A percentile compares a stretch with the other conserved stretches of the same genome.
These are phyloP conservation scores for Micractinium sp. DNA, from an alignment of 139 green algal genomes.

Conservation along the genomic window DNA sequence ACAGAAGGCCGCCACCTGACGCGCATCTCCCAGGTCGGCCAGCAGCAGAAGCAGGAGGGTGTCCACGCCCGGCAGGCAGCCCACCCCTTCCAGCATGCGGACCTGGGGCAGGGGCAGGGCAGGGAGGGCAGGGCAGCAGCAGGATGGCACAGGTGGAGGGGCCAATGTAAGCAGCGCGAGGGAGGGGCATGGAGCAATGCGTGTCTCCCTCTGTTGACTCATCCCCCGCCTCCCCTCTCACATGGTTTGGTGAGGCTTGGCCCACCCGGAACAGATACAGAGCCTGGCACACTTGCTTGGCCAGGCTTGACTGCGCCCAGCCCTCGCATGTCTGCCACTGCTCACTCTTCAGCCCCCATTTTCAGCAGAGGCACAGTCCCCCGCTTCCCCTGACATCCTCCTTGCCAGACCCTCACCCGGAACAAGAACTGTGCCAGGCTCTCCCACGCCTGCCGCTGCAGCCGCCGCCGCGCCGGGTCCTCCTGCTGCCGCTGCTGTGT, in stretches of 20 bases:
- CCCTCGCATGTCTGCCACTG: no score
- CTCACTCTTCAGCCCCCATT: no score
- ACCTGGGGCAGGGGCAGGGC: slow-evolving; percentile 27
- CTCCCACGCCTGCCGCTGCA: slow-evolving; percentile 30
- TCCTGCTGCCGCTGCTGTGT: background rate
- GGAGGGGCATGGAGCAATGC: background rate
- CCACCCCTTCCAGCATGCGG: slow-evolving; percentile 39
- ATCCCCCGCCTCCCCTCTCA: no score
- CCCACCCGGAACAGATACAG: no score
- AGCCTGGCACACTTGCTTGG: no score
- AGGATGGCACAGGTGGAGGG: background rate
- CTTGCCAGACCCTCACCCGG: slow-evolving; percentile 2
- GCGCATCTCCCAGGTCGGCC: slow-evolving; percentile 40
- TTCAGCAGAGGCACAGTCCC: no score
- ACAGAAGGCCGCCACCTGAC: slow-evolving; percentile 48
- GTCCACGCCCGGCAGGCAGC: slow-evolving; percentile 63
- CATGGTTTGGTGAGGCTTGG: no score
- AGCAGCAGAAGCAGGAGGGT: slow-evolving; percentile 71
- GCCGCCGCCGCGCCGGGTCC: slow-evolving; percentile 17
- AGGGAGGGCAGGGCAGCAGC: background rate
- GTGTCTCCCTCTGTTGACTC: no score
- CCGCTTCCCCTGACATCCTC: no score
- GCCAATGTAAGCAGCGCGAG: background rate
- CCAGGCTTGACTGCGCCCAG: no score
- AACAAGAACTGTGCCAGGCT: slow-evolving; percentile 48